Evolutionary conservation across 2,329 filamentous ascomycete species (phyloP).

Genomic region (Penicillium sclerotiorum): DNA sequence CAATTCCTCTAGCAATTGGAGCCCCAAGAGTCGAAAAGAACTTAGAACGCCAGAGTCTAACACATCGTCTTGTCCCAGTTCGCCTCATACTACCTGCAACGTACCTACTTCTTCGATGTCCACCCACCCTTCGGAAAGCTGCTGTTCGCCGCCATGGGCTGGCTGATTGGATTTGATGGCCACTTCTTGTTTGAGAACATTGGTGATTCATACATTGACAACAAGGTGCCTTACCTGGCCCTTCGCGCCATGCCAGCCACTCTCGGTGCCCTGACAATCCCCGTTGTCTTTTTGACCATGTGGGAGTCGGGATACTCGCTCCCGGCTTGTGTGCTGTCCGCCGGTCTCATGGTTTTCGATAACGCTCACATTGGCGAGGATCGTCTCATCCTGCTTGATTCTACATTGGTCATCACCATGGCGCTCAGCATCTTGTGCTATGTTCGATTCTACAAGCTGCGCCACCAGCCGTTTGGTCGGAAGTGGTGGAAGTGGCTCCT

Average conservation of each 20-base stretch:
- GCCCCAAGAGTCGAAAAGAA: background rate
- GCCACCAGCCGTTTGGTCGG: conserved; percentile 82
- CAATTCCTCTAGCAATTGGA: background rate
- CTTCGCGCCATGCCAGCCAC: conserved; percentile 92
- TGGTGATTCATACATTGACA: conserved; percentile 94
- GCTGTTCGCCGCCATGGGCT: conserved; percentile 93
- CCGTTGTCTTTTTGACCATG: conserved; percentile 96
- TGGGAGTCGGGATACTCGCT: conserved; percentile 99
- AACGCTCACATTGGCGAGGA: conserved; percentile 98
- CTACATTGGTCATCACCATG: conserved; percentile 93
- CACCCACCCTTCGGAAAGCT: conserved; percentile 98
- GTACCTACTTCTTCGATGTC: conserved; percentile 99
- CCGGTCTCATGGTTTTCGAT: conserved; percentile 87
- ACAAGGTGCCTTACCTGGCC: conserved; percentile 96
- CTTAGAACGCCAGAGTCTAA: conserved; percentile 14
- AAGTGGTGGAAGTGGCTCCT: conserved; percentile 99
- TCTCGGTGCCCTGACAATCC: conserved; percentile 87
- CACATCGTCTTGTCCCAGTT: conserved; percentile 38
- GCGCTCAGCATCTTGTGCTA: conserved; percentile 91
- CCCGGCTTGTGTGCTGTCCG: conserved; percentile 84
- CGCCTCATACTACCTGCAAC: conserved; percentile 79
- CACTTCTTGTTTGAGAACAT: conserved; percentile 99
- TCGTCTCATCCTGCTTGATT: conserved; percentile 89
- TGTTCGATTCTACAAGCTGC: conserved; percentile 95
- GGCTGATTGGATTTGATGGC: conserved; percentile 96